phyloP scores from a whole-genome alignment of 345 rosid genomes.

The Carallia pectinifolia region DNA sequence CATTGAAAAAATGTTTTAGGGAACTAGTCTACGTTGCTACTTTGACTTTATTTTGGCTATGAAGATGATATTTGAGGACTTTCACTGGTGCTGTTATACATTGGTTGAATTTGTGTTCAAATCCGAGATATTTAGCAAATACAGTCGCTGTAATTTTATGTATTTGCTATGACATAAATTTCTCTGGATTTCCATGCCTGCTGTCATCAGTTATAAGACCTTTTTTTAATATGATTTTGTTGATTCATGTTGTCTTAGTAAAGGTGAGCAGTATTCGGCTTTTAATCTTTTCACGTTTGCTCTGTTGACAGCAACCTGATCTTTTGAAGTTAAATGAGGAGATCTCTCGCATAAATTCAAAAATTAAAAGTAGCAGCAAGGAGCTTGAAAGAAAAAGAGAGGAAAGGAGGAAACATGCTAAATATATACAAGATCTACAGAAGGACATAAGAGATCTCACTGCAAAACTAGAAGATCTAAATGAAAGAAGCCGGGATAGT shows the following conservation, averaged over 20 bases:
- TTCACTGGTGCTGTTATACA: neutral
- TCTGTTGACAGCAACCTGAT: constrained; percentile 72
- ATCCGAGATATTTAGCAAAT: too few species aligned
- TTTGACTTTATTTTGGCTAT: too few species aligned
- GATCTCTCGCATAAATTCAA: constrained; percentile 71
- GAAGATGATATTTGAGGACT: neutral
- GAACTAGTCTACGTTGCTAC: too few species aligned
- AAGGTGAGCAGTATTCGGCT: constrained; percentile 12
- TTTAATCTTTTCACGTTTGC: constrained; percentile 14
- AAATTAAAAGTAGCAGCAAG: constrained; percentile 76
- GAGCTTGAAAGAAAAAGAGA: constrained; percentile 72
- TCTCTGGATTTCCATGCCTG: neutral
- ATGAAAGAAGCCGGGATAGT: constrained; percentile 77
- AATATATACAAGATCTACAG: constrained; percentile 63
- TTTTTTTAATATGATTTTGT: neutral
- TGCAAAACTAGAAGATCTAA: constrained; percentile 61
- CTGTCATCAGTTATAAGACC: neutral
- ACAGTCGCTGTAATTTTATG: neutral
- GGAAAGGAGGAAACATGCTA: constrained; percentile 69
- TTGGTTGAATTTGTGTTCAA: neutral
- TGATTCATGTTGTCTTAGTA: neutral
- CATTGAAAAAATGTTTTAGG: too few species aligned
- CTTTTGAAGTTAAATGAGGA: constrained; percentile 86
- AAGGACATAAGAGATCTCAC: constrained; percentile 67
- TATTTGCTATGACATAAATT: neutral